Conservation (phyloP, 148 eudicot species). For the Pouteria glomerata region DNA sequence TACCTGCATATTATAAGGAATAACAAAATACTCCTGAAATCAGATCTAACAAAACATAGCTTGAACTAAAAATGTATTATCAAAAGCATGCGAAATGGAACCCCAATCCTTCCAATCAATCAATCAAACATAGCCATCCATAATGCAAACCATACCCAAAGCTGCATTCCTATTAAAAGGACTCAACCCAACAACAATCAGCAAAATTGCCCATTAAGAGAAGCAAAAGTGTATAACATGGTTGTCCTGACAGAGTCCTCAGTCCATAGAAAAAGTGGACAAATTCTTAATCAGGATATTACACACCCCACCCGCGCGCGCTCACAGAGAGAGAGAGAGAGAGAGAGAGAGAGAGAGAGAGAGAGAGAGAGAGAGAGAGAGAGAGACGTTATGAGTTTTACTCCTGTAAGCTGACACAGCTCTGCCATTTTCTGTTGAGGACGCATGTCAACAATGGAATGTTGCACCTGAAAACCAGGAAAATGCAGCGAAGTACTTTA, state of each 20-base stretch:
- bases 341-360: constrained; percentile 1
- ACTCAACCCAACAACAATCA: background rate
- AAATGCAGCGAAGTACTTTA: background rate
- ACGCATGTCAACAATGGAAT: constrained; percentile 96
- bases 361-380: constrained; percentile 30
- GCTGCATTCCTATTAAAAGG: background rate
- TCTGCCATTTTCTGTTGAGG: constrained; percentile 98
- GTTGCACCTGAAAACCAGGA: constrained; percentile 79
- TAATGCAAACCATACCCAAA: too few relatives aligned
- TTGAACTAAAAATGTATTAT: background rate
- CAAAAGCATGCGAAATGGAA: background rate
- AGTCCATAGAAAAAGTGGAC: too few relatives aligned
- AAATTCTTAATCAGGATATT: too few relatives aligned
- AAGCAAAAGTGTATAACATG: background rate
- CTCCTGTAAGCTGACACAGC: constrained; percentile 90
- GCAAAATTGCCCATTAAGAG: background rate
- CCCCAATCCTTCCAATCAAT: background rate
- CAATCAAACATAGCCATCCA: too few relatives aligned
- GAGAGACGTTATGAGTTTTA: constrained; percentile 88
- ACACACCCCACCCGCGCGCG: background rate
- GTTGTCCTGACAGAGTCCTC: background rate
- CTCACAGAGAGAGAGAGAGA: background rate
- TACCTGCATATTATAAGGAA: constrained; percentile 44
- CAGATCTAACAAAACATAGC: background rate
- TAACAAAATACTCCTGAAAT: background rate